Evolutionary conservation across 1,139 yeast genomes (phyloP).

Genomic region (Meyerozyma elateridarum): DNA sequence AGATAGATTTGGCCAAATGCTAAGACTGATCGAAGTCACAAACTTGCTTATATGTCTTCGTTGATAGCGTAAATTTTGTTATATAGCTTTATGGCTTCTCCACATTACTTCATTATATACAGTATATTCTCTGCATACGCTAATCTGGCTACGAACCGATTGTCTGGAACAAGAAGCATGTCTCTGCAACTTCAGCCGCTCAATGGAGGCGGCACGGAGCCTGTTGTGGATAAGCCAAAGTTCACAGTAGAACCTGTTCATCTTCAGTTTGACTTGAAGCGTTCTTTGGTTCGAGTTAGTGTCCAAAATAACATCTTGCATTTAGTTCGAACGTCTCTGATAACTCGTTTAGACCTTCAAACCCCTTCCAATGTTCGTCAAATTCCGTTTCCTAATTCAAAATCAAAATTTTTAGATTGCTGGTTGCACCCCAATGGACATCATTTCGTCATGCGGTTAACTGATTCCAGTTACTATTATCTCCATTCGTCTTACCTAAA

Average conservation of each 20-base stretch:
- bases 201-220: too few species aligned
- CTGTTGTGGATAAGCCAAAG: constrained; percentile 22
- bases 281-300: constrained; percentile 21
- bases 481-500: constrained; percentile 27
- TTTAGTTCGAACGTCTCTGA: constrained; percentile 19
- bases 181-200: too few species aligned
- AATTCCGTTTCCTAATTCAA: constrained; percentile 20
- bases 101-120: too few species aligned
- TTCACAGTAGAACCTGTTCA: constrained; percentile 40
- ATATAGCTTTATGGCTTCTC: too few species aligned
- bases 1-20: too few species aligned
- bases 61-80: too few species aligned
- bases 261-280: constrained; percentile 34
- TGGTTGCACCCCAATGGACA: constrained; percentile 41
- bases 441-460: constrained; percentile 30
- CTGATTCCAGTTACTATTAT: constrained; percentile 23
- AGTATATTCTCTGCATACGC: too few species aligned
- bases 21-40: too few species aligned
- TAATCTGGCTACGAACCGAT: too few species aligned
- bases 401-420: constrained; percentile 12
- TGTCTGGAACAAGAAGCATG: too few species aligned
- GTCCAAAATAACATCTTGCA: constrained; percentile 35
- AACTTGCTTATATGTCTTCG: too few species aligned
- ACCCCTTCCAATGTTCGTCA: constrained; percentile 34
- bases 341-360: constrained; percentile 31